phyloP scores from a whole-genome alignment of 1,139 yeast species.

The Saccharomyces hybrid region DNA sequence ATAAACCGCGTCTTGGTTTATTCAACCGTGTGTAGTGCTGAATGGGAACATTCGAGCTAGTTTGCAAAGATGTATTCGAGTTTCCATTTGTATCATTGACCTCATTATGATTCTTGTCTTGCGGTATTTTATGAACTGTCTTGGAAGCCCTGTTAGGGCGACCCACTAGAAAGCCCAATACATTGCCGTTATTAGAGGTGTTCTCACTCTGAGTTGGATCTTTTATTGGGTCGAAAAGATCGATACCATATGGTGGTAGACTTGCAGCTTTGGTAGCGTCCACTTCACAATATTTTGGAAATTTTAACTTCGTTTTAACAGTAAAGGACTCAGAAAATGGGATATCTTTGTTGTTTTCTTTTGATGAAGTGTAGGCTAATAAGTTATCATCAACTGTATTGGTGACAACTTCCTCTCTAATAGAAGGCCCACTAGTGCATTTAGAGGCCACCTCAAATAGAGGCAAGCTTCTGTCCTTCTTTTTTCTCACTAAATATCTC shows the following conservation, averaged over 20 bases:
- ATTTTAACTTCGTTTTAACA: slow-evolving; percentile 18
- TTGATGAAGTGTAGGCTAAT: slow-evolving; percentile 45
- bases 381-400: slow-evolving; percentile 56
- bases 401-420: slow-evolving; percentile 58
- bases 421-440: slow-evolving; percentile 38
- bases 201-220: not conserved
- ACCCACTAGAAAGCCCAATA: slow-evolving; percentile 5
- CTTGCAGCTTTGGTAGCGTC: slow-evolving; percentile 9
- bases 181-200: slow-evolving; percentile 1
- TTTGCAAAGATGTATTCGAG: slow-evolving; percentile 1
- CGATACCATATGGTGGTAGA: slow-evolving; percentile 28
- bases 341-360: slow-evolving; percentile 8
- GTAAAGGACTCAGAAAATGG: slow-evolving; percentile 30
- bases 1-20: slow-evolving; percentile 35
- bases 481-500: slow-evolving; percentile 22
- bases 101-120: slow-evolving; percentile 3
- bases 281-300: slow-evolving; percentile 19
- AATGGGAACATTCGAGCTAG: slow-evolving; percentile 13
- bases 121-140: not conserved
- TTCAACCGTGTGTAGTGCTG: slow-evolving; percentile 15
- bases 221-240: slow-evolving; percentile 11
- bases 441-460: slow-evolving; percentile 57
- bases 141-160: not conserved
- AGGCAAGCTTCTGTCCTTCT: slow-evolving; percentile 48
- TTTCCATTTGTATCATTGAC: not conserved